Evolutionary conservation across 805 yeast species (phyloP).

Genomic region (Phaffomyces antillensis): DNA sequence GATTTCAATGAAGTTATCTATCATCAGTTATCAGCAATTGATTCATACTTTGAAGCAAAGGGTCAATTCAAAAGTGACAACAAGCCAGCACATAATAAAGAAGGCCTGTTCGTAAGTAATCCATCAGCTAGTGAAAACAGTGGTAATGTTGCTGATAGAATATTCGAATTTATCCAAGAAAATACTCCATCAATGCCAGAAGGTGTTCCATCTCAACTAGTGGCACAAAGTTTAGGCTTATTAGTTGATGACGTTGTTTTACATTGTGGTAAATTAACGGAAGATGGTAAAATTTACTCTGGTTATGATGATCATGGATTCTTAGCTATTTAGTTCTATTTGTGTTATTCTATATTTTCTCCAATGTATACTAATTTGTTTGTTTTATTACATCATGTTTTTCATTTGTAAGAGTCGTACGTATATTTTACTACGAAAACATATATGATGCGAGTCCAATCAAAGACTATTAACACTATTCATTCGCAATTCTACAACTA

Average conservation of each 20-base stretch:
- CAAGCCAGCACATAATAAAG: slow-evolving; percentile 3
- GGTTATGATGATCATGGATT: slow-evolving; percentile 63
- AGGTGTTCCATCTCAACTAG: slow-evolving; percentile 64
- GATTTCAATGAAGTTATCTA: slow-evolving; percentile 65
- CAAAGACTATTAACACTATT: too few relatives aligned
- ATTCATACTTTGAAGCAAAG: slow-evolving; percentile 47
- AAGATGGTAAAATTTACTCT: slow-evolving; percentile 60
- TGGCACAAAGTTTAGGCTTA: slow-evolving; percentile 49
- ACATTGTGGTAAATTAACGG: slow-evolving; percentile 49
- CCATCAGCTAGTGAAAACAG: slow-evolving; percentile 26
- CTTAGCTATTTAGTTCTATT: slow-evolving; percentile 37
- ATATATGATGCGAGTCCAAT: too few relatives aligned
- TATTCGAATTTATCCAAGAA: slow-evolving; percentile 41
- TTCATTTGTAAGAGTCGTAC: too few relatives aligned
- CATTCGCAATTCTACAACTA: too few relatives aligned
- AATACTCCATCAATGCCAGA: slow-evolving; percentile 56
- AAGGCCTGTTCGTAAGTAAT: slow-evolving; percentile 39
- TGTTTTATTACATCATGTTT: too few relatives aligned
- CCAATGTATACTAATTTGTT: too few relatives aligned
- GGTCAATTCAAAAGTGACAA: slow-evolving; percentile 28
- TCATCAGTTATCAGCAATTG: slow-evolving; percentile 60
- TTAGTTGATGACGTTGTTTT: slow-evolving; percentile 41
- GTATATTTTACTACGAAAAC: too few relatives aligned
- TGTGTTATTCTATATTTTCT: background rate
- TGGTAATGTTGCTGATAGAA: slow-evolving; percentile 32